Evolutionary conservation across 2,329 filamentous ascomycete genomes (phyloP).

Genomic region (Talaromyces islandicus): DNA sequence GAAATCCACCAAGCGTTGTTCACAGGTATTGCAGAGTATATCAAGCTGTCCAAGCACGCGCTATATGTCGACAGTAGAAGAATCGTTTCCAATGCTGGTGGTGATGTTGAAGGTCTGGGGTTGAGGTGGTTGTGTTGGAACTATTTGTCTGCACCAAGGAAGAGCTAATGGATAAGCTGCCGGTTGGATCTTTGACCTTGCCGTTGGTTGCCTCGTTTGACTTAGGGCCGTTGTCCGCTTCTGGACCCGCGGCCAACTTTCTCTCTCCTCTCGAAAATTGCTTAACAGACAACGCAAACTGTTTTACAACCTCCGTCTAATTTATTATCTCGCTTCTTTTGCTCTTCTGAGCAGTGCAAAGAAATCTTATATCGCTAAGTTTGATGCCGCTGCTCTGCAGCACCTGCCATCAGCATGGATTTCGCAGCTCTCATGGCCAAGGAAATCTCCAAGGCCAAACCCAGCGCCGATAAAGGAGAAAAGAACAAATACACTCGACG

Average conservation of each 20-base stretch:
- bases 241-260: background rate
- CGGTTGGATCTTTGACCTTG: too few species aligned
- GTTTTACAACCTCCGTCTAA: background rate
- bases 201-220: too few species aligned
- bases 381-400: background rate
- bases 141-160: background rate
- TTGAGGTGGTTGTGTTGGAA: background rate
- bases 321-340: background rate
- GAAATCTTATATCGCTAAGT: background rate
- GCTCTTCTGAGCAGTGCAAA: background rate
- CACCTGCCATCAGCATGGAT: constrained; percentile 63
- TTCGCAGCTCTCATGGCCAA: constrained; percentile 91
- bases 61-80: background rate
- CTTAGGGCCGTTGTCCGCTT: too few species aligned
- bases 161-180: background rate
- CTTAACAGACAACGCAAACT: background rate
- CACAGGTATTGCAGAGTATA: background rate
- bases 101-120: background rate
- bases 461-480: constrained; percentile 26
- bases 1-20: background rate
- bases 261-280: background rate
- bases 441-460: constrained; percentile 41
- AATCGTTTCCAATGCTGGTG: background rate
- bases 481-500: constrained; percentile 76
- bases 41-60: background rate